These are phyloP conservation scores for Fusarium dlaminii DNA, from an alignment of 2,329 filamentous ascomycete genomes.

Conservation along the genomic window DNA sequence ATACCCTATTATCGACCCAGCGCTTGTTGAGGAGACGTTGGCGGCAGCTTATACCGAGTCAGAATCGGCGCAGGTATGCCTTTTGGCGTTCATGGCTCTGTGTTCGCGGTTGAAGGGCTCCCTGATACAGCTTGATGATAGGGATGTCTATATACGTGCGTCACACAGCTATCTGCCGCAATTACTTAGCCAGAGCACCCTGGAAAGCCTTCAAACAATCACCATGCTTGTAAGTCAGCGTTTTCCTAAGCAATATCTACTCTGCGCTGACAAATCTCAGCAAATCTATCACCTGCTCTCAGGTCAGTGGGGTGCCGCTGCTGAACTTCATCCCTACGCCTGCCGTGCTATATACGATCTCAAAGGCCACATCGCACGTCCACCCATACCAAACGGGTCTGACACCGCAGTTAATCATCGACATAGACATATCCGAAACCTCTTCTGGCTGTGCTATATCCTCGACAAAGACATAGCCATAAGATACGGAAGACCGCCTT, in stretches of 20 bases:
- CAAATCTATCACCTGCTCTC: neutral
- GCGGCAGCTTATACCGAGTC: neutral
- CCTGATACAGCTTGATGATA: rapidly evolving
- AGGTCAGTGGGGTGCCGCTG: neutral
- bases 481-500: neutral
- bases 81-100: neutral
- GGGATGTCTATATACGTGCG: neutral
- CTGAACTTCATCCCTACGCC: neutral
- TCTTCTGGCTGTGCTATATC: neutral
- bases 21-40: neutral
- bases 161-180: neutral
- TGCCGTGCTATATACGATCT: neutral
- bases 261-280: rapidly evolving
- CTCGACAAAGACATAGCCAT: neutral
- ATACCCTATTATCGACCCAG: neutral
- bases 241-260: rapidly evolving
- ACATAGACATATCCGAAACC: neutral
- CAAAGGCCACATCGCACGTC: neutral
- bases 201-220: neutral
- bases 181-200: rapidly evolving
- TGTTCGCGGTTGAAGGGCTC: neutral
- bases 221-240: neutral
- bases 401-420: rapidly evolving
- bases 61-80: rapidly evolving
- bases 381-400: rapidly evolving